A percentile compares a stretch with the other conserved stretches of the same genome.
Evolutionary conservation across 352 stramenopile species (phyloP).

Genomic region (Globisporangium middletonii): DNA sequence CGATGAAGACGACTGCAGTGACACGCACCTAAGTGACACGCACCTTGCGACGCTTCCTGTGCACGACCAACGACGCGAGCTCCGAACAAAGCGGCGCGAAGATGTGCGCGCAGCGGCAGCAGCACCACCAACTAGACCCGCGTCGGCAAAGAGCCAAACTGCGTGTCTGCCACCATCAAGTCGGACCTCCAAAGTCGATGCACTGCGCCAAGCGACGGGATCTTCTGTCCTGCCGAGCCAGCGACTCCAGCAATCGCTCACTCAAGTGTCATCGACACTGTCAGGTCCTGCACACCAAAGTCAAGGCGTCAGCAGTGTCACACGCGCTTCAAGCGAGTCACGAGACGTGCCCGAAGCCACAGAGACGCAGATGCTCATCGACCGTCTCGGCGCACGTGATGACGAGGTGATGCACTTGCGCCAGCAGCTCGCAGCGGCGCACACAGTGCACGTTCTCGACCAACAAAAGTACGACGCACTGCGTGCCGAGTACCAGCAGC

Average conservation of each 20-base stretch:
- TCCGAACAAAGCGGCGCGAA: constrained; percentile 24
- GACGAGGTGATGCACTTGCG: constrained; percentile 7
- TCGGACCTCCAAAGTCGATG: too few species aligned
- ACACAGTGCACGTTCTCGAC: constrained; percentile 23
- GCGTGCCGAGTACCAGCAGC: constrained; percentile 24
- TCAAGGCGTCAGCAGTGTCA: not conserved
- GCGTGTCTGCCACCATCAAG: too few species aligned
- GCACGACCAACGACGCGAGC: constrained; percentile 13
- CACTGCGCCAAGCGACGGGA: too few species aligned
- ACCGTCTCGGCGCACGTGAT: constrained; percentile 9
- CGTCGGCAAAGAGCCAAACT: too few species aligned
- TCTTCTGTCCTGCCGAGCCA: not conserved
- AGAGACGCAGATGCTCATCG: not conserved
- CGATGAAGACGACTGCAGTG: too few species aligned
- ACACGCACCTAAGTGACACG: not conserved
- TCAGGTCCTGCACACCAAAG: too few species aligned
- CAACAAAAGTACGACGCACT: constrained; percentile 24
- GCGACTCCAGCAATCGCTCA: not conserved
- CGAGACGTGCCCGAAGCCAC: not conserved
- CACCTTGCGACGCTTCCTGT: not conserved
- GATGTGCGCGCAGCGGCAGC: constrained; percentile 7
- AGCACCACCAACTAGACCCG: not conserved
- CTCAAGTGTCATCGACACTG: not conserved
- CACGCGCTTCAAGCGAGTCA: not conserved
- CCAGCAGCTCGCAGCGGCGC: constrained; percentile 16